These are phyloP conservation scores for Fusarium siculi DNA, from an alignment of 2,329 filamentous ascomycete species.

Conservation along the genomic window DNA sequence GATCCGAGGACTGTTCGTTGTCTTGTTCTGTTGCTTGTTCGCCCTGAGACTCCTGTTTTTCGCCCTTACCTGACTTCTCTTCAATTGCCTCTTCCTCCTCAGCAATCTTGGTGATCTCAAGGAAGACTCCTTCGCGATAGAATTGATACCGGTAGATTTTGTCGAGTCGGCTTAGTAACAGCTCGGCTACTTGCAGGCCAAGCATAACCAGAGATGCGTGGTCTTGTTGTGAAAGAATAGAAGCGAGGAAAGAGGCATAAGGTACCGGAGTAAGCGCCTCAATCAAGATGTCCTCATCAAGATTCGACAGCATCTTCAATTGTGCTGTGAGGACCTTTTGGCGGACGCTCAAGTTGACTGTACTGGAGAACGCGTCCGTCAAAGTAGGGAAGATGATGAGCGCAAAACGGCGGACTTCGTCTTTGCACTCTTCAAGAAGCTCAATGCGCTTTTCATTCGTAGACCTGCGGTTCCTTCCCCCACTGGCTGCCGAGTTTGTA, in stretches of 20 bases:
- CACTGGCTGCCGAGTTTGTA: conserved; percentile 51
- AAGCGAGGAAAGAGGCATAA: conserved; percentile 94
- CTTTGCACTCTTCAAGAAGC: conserved; percentile 82
- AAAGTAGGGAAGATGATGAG: conserved; percentile 93
- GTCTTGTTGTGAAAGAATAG: conserved; percentile 95
- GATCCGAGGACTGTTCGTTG: conserved; percentile 46
- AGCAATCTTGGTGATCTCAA: conserved; percentile 87
- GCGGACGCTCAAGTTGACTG: conserved; percentile 92
- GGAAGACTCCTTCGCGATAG: conserved; percentile 94
- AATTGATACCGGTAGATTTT: conserved; percentile 95
- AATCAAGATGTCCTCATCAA: conserved; percentile 85
- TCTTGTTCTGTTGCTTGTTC: conserved; percentile 44
- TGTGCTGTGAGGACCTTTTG: conserved; percentile 97
- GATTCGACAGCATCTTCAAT: conserved; percentile 95
- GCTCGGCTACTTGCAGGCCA: conserved; percentile 87
- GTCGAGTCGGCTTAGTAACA: conserved; percentile 85
- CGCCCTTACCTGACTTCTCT: conserved; percentile 21
- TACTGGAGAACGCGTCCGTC: conserved; percentile 97
- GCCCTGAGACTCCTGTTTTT: conserved; percentile 39
- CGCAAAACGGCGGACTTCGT: conserved; percentile 89
- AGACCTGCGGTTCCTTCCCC: conserved; percentile 52
- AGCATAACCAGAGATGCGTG: conserved; percentile 87
- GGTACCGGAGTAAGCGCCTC: conserved; percentile 89
- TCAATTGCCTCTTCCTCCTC: conserved; percentile 53
- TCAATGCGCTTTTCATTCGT: conserved; percentile 85